Evolutionary conservation across 345 rosid genomes (phyloP).

Genomic region (Aegle marmelos): DNA sequence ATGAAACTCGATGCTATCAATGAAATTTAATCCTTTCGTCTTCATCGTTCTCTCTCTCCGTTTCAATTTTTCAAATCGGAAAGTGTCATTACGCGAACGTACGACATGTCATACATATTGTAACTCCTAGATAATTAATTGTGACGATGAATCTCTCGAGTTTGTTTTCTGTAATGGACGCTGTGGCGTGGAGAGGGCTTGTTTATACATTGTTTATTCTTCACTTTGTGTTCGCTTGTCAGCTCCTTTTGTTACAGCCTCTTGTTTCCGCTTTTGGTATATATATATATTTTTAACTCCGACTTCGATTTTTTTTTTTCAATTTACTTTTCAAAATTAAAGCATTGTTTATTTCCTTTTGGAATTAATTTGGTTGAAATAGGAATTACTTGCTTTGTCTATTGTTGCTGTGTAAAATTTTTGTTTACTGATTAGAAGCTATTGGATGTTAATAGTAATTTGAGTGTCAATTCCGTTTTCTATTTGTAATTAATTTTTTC

Average conservation of each 20-base stretch:
- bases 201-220: slow-evolving; percentile 55
- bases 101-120: not conserved
- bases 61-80: not conserved
- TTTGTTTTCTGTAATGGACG: slow-evolving; percentile 45
- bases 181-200: slow-evolving; percentile 76
- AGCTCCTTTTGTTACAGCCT: slow-evolving; percentile 85
- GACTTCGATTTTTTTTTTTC: not conserved
- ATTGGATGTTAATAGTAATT: not conserved
- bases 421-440: not conserved
- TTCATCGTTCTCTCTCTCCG: not conserved
- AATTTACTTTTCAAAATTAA: not conserved
- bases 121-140: slow-evolving; percentile 3
- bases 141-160: slow-evolving; percentile 36
- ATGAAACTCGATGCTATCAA: not conserved
- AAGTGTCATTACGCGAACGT: too few relatives aligned
- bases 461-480: not conserved
- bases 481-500: too few relatives aligned
- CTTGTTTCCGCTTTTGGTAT: slow-evolving; percentile 87
- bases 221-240: slow-evolving; percentile 75
- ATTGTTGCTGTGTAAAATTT: not conserved
- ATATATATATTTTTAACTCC: not conserved
- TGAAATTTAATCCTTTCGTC: too few relatives aligned
- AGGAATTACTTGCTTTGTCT: slow-evolving; percentile 3
- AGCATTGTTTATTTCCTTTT: not conserved
- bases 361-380: not conserved